phyloP scores from a whole-genome alignment of 2,329 filamentous ascomycete genomes.

The Colletotrichum simmondsii region DNA sequence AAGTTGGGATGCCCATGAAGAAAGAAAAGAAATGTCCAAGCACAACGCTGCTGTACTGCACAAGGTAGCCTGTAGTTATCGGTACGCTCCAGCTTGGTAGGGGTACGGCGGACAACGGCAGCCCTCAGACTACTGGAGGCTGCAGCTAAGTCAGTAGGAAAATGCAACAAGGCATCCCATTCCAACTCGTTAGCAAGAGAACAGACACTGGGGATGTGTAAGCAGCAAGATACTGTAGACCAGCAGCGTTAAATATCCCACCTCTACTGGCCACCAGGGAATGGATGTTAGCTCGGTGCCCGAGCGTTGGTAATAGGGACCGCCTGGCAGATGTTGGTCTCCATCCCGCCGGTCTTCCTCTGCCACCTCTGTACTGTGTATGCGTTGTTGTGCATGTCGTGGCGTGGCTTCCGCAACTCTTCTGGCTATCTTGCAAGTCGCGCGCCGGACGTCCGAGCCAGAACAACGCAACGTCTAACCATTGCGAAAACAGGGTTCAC shows the following conservation, averaged over 20 bases:
- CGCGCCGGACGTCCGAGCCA: constrained; percentile 28
- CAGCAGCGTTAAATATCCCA: not conserved
- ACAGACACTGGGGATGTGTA: constrained; percentile 18
- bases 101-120: not conserved
- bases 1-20: constrained; percentile 14
- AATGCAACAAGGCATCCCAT: constrained; percentile 18
- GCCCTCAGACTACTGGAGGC: constrained; percentile 14
- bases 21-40: constrained; percentile 5
- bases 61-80: not conserved
- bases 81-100: not conserved
- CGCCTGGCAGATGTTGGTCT: constrained; percentile 5
- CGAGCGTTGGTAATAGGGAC: constrained; percentile 3
- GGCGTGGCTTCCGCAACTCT: constrained; percentile 18
- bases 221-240: not conserved
- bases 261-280: not conserved
- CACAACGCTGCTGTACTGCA: not conserved
- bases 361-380: too few relatives aligned
- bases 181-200: not conserved
- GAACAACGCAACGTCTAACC: constrained; percentile 8
- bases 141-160: constrained; percentile 1
- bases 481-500: not conserved
- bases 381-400: constrained; percentile 13
- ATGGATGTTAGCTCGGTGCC: not conserved
- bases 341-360: not conserved
- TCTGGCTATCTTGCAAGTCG: constrained; percentile 1